These are phyloP conservation scores for Aureobasidium sp. DNA, from an alignment of 2,329 filamentous ascomycete genomes.

Conservation along the genomic window DNA sequence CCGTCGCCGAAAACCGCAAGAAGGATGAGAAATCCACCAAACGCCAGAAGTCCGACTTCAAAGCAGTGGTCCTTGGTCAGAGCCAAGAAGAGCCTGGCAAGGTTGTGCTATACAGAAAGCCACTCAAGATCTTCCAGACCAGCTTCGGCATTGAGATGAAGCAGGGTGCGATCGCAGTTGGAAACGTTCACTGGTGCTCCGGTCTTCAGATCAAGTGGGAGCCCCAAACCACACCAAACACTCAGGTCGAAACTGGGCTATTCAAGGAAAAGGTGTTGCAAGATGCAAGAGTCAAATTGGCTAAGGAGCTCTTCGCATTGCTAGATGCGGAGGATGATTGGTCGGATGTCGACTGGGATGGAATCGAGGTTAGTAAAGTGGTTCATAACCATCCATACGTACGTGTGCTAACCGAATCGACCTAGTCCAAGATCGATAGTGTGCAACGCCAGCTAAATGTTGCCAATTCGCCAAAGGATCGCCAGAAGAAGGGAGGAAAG, in stretches of 20 bases:
- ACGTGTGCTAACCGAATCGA: not conserved
- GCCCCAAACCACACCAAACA: not conserved
- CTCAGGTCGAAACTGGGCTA: not conserved
- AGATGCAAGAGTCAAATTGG: not conserved
- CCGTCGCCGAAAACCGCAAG: not conserved
- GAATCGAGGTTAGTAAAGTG: not conserved
- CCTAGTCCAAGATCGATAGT: not conserved
- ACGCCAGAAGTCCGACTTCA: not conserved
- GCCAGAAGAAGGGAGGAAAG: not conserved
- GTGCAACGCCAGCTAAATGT: not conserved
- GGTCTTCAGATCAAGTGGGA: not conserved
- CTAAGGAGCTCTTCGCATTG: not conserved
- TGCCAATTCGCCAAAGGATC: not conserved
- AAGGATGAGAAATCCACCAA: not conserved
- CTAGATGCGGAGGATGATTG: not conserved
- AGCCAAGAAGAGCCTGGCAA: not conserved
- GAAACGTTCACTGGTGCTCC: not conserved
- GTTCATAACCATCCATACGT: not conserved
- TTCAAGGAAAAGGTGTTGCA: not conserved
- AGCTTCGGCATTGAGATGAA: not conserved
- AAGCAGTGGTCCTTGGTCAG: not conserved
- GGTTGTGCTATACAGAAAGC: not conserved
- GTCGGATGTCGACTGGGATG: not conserved
- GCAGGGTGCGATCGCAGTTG: not conserved
- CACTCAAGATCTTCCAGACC: not conserved